Base-by-base conservation (phyloP, 1,284 basidiomycete species). In the Butyriboletus appendiculatus region DNA sequence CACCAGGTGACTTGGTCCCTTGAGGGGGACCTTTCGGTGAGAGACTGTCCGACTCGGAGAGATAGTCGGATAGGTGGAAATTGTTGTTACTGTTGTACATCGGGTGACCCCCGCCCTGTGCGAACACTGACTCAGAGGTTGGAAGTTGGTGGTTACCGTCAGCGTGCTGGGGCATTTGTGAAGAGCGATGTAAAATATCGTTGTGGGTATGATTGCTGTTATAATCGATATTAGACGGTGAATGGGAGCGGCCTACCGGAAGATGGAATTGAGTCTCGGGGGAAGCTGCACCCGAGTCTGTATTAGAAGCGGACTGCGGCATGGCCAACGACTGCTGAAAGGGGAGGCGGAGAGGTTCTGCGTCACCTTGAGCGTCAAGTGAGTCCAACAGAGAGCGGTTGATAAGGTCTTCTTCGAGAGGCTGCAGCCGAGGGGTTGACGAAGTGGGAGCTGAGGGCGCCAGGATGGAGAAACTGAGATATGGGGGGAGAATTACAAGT, bases 381-480 rank as follows among this genome's bases (percentile, higher is more conserved):
- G 84, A 86, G 69, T 88, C 89, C 61, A 92, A 75, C 55, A 92
- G 79, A 52, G 88, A 90, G 67, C 84, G 84, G 75, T 91, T 91
- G 69, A 92, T 90, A 64, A 84, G 84, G 73, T 87, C 88, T 80
- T 91, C 88, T 82, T 88, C 89, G 55, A 77, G 63, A 74, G 74
- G 59, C 73, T 73, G 67, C 68, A 71, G 65, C 65, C 68, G 67
- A 62, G 78, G 74, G 60, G 79, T 75, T 65, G 85, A 77, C 73
- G 81, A 83, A 81, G 84, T 69, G 59, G 70, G 65, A 62, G 78
- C 73, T 63, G 78, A 75, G 67, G 84, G 75, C 73, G 85, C 85
- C 86, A 89, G 84, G 71, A 67, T 84, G 80, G 75, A 79, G 75
- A 77, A 72, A 59, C 12, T 66, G 61, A 57, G 60, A 61, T 33